Base-by-base conservation (phyloP, 768 basidiomycete species). In the Russula brevipes region DNA sequence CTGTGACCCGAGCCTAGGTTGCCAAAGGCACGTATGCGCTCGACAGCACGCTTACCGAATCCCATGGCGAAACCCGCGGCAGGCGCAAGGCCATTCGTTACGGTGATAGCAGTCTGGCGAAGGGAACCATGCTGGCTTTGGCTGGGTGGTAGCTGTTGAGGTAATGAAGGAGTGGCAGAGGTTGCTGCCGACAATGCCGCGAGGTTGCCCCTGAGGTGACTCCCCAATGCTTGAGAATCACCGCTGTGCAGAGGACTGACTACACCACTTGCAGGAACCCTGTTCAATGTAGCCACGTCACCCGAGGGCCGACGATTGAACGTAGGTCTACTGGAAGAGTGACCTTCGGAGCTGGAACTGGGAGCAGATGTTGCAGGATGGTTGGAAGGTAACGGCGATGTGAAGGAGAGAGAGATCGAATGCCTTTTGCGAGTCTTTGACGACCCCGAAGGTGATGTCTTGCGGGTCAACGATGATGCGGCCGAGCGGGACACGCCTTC, bases 51-150 rank as follows among this genome's bases (percentile, higher is more conserved):
- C 70, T 85, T 86, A 24, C 76, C 76, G 35, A 78, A 70, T 11
- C 74, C 75, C 58, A 74, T 70, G 10, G 88, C 89, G 9, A 89
- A 78, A 9, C 88, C 88, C 17, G 87, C 87, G 24, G 85, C 86
- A 33, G 88, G 87, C 3, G 85, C 84, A 53, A 89, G 79, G 46
- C 84, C 80, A 44, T 79, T 80, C 2, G 86, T 82, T 76, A 91
- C 85, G 68, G 88, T 89, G 65, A 90, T 80, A 17, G 89, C 82
- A n/a, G 86, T 84, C 69, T 84, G 86, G 24, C 86, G 76, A 64
- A 81, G 75, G 33, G 77, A 74, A 11, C 73, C 70, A 31, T 70
- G 61, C 57, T 60, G 59, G 63, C 44, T 56, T 66, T 46, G 66
- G 68, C 59, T 58, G 66, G 49, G 56, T 63, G 51, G 67, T 41